phyloP scores from a whole-genome alignment of 768 basidiomycete species.

The Agaricus subrufescens region DNA sequence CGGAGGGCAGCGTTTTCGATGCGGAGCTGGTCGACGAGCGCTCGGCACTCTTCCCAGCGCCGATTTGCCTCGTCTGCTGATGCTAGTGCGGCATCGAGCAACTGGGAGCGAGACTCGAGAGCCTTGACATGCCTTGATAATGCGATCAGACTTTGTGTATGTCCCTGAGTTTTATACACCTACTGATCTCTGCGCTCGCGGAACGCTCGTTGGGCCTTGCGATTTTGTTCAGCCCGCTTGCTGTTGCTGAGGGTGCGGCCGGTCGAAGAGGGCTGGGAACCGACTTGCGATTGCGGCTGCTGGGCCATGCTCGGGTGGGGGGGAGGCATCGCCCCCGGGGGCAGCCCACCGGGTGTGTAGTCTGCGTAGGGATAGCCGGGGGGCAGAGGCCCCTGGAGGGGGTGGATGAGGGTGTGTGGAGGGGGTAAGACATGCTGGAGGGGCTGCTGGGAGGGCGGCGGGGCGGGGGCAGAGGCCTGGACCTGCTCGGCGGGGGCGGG shows the following conservation, averaged over 20 bases:
- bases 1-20: constrained; percentile 79
- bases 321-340: constrained; percentile 21
- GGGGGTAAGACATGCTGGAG: constrained; percentile 54
- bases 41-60: constrained; percentile 88
- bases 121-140: constrained; percentile 73
- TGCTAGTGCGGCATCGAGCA: constrained; percentile 81
- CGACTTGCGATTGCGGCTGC: constrained; percentile 24
- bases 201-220: constrained; percentile 91
- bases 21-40: constrained; percentile 81
- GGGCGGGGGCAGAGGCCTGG: constrained; percentile 21
- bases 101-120: constrained; percentile 79
- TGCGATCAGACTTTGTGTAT: background rate
- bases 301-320: constrained; percentile 22
- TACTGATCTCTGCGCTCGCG: constrained; percentile 87
- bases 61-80: constrained; percentile 86
- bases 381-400: constrained; percentile 39
- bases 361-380: constrained; percentile 50
- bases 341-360: constrained; percentile 52
- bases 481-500: constrained; percentile 32
- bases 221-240: constrained; percentile 91
- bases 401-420: constrained; percentile 49
- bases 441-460: constrained; percentile 24
- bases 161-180: constrained; percentile 24
- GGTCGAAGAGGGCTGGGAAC: constrained; percentile 19
- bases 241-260: constrained; percentile 67